Base-by-base conservation (phyloP, 2,329 filamentous ascomycete genomes). In the Pseudocercospora crystallina region DNA sequence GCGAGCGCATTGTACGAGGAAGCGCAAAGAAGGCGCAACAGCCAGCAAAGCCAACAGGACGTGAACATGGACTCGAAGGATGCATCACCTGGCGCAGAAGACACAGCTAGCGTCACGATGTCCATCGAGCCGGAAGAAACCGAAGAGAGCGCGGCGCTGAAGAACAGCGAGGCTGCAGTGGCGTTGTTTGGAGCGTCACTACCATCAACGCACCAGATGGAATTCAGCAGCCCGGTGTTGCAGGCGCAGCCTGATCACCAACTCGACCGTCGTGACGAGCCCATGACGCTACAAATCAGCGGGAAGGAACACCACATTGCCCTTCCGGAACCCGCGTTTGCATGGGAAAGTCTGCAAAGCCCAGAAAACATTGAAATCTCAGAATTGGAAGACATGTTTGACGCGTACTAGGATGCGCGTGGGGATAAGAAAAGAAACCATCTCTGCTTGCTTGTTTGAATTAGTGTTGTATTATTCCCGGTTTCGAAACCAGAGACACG, bases 311-410 rank as follows among this genome's bases (percentile, higher is more conserved):
- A 43, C 57, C 48, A 52, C 43, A 49, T 56, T 15, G 44, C 34
- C 3, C 40, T 63, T 5, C 50, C 57, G 14, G 70, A 70, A 61
- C 31, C 57, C 53, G 35, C 66, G 59, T 57, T 72, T 54, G 56
- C 52, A 2, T 68, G 64, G 65, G 67, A 68, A 12, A 59, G 48
- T 15, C 51, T 83, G 64, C 78, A 79, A 67, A 90, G 85, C 67
- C 90, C 91, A 1, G 94, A 97, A 74, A 87, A 84, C 58, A 86
- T 97, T 61, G 90, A 95, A 69, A 82, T 97, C 42, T 90, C 96
- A 40, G 94, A 99, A 76, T 83, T 97, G 17, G 92, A 97, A 66
- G 84, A 87, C 62, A 81, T 96, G 68, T 82, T 96, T 64, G 85
- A 88, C 66, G 85, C 60, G 31, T 70, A 67, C 41, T 69, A 61